These are phyloP conservation scores for Albatrellus sp. DNA, from an alignment of 1,284 basidiomycete genomes.

Conservation along the genomic window DNA sequence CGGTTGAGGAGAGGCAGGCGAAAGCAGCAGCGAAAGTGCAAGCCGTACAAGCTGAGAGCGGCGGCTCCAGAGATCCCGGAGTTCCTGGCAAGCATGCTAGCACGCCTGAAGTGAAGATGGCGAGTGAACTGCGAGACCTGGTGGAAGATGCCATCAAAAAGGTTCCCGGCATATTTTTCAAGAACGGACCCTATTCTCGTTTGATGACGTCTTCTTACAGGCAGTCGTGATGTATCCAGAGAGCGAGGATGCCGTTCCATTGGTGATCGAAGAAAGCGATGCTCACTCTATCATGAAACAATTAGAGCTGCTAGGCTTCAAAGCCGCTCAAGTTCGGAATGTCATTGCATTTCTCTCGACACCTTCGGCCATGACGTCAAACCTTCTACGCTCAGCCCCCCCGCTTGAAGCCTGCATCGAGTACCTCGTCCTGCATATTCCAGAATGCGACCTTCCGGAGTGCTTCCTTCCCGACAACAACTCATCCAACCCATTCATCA, in stretches of 20 bases:
- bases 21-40: constrained; percentile 33
- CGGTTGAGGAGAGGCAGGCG: constrained; percentile 53
- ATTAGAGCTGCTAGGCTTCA: constrained; percentile 48
- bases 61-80: constrained; percentile 7
- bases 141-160: constrained; percentile 79
- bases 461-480: constrained; percentile 49
- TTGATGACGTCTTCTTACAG: constrained; percentile 18
- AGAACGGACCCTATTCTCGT: neutral
- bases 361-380: constrained; percentile 37
- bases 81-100: constrained; percentile 43
- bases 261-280: constrained; percentile 36
- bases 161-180: constrained; percentile 24
- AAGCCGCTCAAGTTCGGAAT: constrained; percentile 31
- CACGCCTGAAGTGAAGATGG: constrained; percentile 82
- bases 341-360: constrained; percentile 39
- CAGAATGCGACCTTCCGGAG: constrained; percentile 69
- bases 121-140: constrained; percentile 59
- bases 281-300: constrained; percentile 27
- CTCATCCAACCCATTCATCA: constrained; percentile 61
- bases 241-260: constrained; percentile 31
- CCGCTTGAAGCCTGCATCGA: constrained; percentile 61
- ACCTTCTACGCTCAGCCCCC: constrained; percentile 33
- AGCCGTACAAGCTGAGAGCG: constrained; percentile 4
- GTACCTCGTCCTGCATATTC: constrained; percentile 62
- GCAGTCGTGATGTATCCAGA: constrained; percentile 41